Base-by-base conservation (phyloP, 2,329 filamentous ascomycete genomes). In the Monilinia vaccinii-corymbosi region DNA sequence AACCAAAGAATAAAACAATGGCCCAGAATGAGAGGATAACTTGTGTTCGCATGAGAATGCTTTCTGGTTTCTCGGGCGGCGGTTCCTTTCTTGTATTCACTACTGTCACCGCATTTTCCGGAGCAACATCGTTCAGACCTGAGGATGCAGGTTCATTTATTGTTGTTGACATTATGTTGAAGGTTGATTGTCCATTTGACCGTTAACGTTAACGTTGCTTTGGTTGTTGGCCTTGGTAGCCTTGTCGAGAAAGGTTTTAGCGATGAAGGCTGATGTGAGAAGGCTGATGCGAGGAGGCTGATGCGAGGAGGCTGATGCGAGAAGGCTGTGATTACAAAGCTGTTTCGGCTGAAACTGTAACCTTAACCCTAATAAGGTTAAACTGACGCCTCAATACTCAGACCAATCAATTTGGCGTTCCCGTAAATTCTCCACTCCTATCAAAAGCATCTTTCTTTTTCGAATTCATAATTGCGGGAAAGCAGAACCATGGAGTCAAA, bases 11-110 rank as follows among this genome's bases (percentile, higher is more conserved):
- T 8, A 96, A 72, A 8, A 96, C 89, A 42, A 97, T 84, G 6
- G 85, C 77, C 94, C 94, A 99, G 74, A 97, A 97, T 10, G 93
- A 93, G 63, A 89, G 73, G 63, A 99, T 85, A 55, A 97, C 87
- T 63, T 79, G 79, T 51, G 84, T 83, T 58, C 94, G 86, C 61
- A 87, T 83, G 70, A 82, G 83, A 56, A 87, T 78, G 64, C 87
- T 85, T 66, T 86, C 80, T 23, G 81, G 75, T 64, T 84, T 87
- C 76, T 97, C 92, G 34, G 90, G 86, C 42, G 92, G 90, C n/a
- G 89, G 68, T 52, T 71, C 68, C 56, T 72, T 72, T 55, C 67
- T 71, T 57, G 62, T 64, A 7, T 62, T 46, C 18, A 62, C 62
- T 44, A 62, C 64, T 46, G 56, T 60, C 28, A 70, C 68, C 0